These are phyloP conservation scores for Cryphonectria radicalis DNA, from an alignment of 2,329 filamentous ascomycete species.

Conservation along the genomic window DNA sequence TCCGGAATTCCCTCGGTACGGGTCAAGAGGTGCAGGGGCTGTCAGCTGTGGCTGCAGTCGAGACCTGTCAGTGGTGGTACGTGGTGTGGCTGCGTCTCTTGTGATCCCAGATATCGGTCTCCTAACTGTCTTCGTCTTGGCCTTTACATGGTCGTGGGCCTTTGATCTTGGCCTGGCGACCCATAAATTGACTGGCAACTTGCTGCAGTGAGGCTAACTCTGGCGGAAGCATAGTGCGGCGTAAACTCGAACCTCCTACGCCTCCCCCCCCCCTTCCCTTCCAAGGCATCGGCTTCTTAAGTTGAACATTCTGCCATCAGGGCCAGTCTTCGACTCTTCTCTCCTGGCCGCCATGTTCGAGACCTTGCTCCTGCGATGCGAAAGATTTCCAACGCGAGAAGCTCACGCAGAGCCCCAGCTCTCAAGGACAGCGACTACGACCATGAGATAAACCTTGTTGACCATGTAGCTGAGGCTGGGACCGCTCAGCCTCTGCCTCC, in stretches of 20 bases:
- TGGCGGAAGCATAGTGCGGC: not conserved
- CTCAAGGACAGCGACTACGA: conserved; percentile 67
- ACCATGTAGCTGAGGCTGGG: conserved; percentile 46
- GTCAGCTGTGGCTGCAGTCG: conserved; percentile 3
- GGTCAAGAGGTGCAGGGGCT: not conserved
- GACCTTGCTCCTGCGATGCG: conserved; percentile 27
- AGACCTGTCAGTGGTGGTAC: not conserved
- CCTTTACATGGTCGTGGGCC: not conserved
- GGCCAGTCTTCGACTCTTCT: not conserved
- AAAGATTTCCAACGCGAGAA: conserved; percentile 42
- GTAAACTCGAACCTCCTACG: not conserved
- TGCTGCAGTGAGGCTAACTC: conserved; percentile 3
- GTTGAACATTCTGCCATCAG: not conserved
- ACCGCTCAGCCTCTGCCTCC: conserved; percentile 18
- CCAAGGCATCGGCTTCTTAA: not conserved
- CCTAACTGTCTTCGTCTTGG: not conserved
- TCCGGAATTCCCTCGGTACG: not conserved
- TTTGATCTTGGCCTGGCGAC: not conserved
- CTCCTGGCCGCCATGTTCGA: conserved; percentile 23
- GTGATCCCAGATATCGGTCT: not conserved
- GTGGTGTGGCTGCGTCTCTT: not conserved
- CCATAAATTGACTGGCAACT: not conserved
- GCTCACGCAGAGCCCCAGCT: conserved; percentile 58
- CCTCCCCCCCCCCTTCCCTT: not conserved
- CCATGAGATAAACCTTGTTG: conserved; percentile 72